phyloP scores from a whole-genome alignment of 2,329 filamentous ascomycete species.

The Penicillium olsonii region DNA sequence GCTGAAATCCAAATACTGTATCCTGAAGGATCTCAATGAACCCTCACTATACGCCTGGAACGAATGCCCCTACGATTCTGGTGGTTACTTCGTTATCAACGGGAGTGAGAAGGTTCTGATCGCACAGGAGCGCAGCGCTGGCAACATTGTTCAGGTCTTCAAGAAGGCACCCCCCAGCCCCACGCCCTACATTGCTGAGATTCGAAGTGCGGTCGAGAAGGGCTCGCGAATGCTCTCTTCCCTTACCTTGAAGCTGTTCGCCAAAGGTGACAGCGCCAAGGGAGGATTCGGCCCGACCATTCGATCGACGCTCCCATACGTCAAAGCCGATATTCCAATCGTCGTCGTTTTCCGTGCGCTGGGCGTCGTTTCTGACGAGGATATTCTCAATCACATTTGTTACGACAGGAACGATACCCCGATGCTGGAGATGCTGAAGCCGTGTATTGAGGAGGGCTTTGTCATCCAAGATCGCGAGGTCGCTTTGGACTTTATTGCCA shows the following conservation, averaged over 20 bases:
- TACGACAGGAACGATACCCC: slow-evolving; percentile 93
- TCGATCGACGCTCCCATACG: slow-evolving; percentile 86
- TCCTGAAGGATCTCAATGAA: slow-evolving; percentile 79
- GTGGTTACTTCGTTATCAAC: slow-evolving; percentile 99
- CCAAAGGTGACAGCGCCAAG: slow-evolving; percentile 77
- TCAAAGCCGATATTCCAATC: slow-evolving; percentile 90
- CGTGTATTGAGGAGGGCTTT: slow-evolving; percentile 95
- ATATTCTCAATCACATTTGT: slow-evolving; percentile 97
- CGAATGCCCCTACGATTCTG: slow-evolving; percentile 97
- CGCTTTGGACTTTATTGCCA: slow-evolving; percentile 92
- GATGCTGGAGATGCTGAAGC: slow-evolving; percentile 96
- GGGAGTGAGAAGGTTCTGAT: slow-evolving; percentile 98
- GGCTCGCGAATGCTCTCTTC: slow-evolving; percentile 93
- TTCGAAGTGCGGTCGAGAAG: slow-evolving; percentile 93
- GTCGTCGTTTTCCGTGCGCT: slow-evolving; percentile 94
- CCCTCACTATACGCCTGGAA: slow-evolving; percentile 87
- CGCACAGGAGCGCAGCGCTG: slow-evolving; percentile 93
- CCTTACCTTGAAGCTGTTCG: slow-evolving; percentile 84
- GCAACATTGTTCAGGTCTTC: slow-evolving; percentile 99
- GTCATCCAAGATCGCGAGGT: slow-evolving; percentile 94
- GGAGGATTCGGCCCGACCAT: slow-evolving; percentile 85
- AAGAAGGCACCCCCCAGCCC: slow-evolving; percentile 93
- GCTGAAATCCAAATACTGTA: slow-evolving; percentile 96
- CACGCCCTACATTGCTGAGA: slow-evolving; percentile 91
- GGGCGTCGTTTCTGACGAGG: slow-evolving; percentile 94